These are phyloP conservation scores for Hibiscus trionum DNA, from an alignment of 345 rosid genomes.

Conservation along the genomic window DNA sequence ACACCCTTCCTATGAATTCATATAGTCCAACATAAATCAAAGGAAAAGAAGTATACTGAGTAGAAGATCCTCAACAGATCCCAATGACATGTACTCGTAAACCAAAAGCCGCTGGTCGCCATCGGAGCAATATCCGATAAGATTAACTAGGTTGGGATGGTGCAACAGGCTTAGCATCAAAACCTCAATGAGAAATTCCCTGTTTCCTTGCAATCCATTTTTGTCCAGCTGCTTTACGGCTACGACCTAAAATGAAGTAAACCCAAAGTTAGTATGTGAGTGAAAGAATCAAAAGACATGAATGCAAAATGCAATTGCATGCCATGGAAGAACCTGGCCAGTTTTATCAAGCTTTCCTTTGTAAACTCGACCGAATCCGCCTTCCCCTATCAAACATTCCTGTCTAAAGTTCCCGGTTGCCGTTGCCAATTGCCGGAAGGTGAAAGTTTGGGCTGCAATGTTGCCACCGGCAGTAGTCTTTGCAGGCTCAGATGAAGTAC, in stretches of 20 bases:
- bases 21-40: too few species aligned
- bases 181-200: slow-evolving; percentile 59
- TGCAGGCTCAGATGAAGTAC: neutral
- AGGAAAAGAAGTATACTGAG: slow-evolving; percentile 28
- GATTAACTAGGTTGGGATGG: slow-evolving; percentile 50
- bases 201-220: slow-evolving; percentile 62
- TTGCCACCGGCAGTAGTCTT: slow-evolving; percentile 27
- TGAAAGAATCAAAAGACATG: neutral
- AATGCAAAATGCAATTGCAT: too few species aligned
- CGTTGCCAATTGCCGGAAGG: slow-evolving; percentile 75
- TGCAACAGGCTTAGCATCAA: slow-evolving; percentile 58
- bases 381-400: slow-evolving; percentile 89
- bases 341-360: slow-evolving; percentile 62
- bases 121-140: slow-evolving; percentile 66
- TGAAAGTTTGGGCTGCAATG: slow-evolving; percentile 65
- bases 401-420: slow-evolving; percentile 86
- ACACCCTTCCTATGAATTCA: neutral
- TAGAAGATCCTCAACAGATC: slow-evolving; percentile 57
- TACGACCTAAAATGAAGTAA: slow-evolving; percentile 28
- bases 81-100: slow-evolving; percentile 55
- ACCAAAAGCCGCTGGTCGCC: slow-evolving; percentile 70
- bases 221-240: slow-evolving; percentile 67
- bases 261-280: neutral
- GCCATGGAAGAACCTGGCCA: slow-evolving; percentile 37
- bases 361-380: slow-evolving; percentile 93